Evolutionary conservation across 2,329 filamentous ascomycete species (phyloP).

Genomic region (Albifimbria verrucaria): DNA sequence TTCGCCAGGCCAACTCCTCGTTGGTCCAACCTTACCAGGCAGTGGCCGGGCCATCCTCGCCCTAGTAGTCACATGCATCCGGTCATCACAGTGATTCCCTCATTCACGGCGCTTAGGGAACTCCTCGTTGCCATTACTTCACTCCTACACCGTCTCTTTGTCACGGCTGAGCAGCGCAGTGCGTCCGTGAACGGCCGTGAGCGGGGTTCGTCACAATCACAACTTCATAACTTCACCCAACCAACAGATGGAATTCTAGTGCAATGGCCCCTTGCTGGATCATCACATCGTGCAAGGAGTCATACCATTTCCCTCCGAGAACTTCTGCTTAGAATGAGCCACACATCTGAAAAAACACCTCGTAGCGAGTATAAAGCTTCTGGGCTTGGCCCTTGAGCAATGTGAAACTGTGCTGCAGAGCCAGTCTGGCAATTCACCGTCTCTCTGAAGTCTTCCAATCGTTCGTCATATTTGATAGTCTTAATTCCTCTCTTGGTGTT

Average conservation of each 20-base stretch:
- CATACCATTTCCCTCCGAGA: neutral
- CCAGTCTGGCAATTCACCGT: no score
- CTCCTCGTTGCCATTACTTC: neutral
- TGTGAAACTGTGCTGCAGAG: no score
- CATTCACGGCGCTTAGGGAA: neutral
- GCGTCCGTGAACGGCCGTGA: neutral
- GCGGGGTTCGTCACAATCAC: neutral
- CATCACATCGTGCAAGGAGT: no score
- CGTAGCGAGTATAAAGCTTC: no score
- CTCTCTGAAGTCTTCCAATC: no score
- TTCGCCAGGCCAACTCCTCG: no score
- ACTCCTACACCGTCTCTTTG: neutral
- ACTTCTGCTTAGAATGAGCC: neutral
- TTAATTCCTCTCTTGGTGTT: no score
- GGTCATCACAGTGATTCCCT: neutral
- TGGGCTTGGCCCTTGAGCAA: no score
- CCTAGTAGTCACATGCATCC: neutral
- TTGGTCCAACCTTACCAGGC: neutral
- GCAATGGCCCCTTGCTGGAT: no score
- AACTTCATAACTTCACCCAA: neutral
- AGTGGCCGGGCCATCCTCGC: neutral
- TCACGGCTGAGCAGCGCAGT: no score
- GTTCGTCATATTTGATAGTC: no score
- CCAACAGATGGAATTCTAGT: neutral
- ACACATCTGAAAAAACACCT: no score